Percentiles rank a stretch among this genome's conserved stretches.
These are phyloP conservation scores for Lathyrus aphaca DNA, from an alignment of 306 rosid genomes.

Conservation along the genomic window DNA sequence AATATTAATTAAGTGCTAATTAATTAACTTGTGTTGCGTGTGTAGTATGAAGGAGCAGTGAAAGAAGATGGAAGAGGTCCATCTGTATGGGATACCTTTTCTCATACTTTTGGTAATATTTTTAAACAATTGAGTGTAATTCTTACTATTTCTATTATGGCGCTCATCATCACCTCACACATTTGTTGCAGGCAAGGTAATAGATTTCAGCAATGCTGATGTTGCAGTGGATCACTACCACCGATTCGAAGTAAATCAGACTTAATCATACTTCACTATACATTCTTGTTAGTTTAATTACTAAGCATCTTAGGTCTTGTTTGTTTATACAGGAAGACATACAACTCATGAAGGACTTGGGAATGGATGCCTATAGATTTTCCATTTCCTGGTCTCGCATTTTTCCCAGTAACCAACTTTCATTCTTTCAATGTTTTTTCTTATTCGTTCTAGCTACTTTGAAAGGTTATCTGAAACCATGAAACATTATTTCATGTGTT, in stretches of 20 bases:
- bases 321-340: conserved; percentile 59
- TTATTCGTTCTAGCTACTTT: neutral
- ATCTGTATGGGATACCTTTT: conserved; percentile 81
- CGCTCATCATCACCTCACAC: conserved; percentile 7
- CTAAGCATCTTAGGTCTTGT: too few species aligned
- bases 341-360: conserved; percentile 85
- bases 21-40: neutral
- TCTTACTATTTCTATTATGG: too few species aligned
- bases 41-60: conserved; percentile 84
- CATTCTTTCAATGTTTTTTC: neutral
- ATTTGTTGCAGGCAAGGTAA: conserved; percentile 62
- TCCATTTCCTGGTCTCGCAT: conserved; percentile 95
- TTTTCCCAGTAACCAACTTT: conserved; percentile 66
- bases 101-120: conserved; percentile 47
- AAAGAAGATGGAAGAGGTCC: conserved; percentile 82
- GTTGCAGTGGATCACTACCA: conserved; percentile 87
- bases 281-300: neutral
- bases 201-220: conserved; percentile 81
- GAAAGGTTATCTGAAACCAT: conserved; percentile 14
- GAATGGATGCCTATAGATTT: conserved; percentile 86
- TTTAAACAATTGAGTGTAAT: neutral
- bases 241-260: conserved; percentile 56
- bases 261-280: neutral
- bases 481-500: conserved; percentile 9
- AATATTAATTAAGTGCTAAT: too few species aligned